Evolutionary conservation across 1,284 basidiomycete genomes (phyloP).

Genomic region (Puccinia hordei): DNA sequence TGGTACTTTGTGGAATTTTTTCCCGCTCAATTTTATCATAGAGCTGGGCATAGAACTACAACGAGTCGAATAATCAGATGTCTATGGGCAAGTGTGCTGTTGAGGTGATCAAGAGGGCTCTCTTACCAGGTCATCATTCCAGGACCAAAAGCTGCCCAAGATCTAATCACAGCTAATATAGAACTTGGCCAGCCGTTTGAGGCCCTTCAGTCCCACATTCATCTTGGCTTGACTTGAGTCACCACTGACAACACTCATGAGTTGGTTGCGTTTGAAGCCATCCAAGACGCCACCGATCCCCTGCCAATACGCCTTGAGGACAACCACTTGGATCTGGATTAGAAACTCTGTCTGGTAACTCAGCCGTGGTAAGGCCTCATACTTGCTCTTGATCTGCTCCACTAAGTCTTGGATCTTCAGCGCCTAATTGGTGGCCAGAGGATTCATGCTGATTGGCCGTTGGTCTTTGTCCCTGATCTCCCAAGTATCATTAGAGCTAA

Average conservation of each 20-base stretch:
- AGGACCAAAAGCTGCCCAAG: not conserved
- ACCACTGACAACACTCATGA: too few relatives aligned
- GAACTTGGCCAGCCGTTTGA: slow-evolving; percentile 26
- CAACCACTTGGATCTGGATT: not conserved
- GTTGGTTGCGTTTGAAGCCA: slow-evolving; percentile 4
- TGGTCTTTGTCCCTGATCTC: slow-evolving; percentile 14
- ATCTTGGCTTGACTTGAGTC: too few relatives aligned
- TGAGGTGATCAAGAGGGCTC: too few relatives aligned
- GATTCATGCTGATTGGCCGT: not conserved
- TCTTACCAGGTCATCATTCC: slow-evolving; percentile 42
- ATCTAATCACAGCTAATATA: slow-evolving; percentile 21
- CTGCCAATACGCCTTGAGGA: not conserved
- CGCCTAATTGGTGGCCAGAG: slow-evolving; percentile 1
- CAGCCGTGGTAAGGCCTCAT: not conserved
- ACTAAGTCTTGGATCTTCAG: slow-evolving; percentile 18
- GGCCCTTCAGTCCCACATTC: not conserved
- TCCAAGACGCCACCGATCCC: slow-evolving; percentile 16
- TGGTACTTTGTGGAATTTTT: not conserved
- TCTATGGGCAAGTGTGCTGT: too few relatives aligned
- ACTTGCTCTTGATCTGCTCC: slow-evolving; percentile 24
- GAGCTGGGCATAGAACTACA: slow-evolving; percentile 36
- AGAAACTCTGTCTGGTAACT: slow-evolving; percentile 22
- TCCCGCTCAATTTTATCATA: slow-evolving; percentile 20
- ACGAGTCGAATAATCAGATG: not conserved
- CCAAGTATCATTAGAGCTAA: slow-evolving; percentile 8